phyloP scores from a whole-genome alignment of 345 rosid genomes.

The Heritiera littoralis region DNA sequence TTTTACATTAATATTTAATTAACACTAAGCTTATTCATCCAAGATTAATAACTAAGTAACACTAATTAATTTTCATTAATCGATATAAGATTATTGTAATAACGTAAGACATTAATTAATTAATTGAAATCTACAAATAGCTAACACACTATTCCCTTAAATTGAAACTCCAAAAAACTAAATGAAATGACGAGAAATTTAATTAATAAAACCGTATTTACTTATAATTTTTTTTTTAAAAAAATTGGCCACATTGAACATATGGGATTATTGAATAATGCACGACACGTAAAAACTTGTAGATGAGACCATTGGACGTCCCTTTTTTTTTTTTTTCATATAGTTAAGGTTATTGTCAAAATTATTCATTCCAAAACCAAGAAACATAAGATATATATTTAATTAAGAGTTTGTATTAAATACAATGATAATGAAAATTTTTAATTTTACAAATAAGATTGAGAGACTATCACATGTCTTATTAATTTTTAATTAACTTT shows the following conservation, averaged over 20 bases:
- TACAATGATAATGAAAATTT: too few species aligned
- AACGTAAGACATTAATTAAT: background rate
- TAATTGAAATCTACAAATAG: background rate
- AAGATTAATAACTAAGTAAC: too few species aligned
- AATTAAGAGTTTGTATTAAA: too few species aligned
- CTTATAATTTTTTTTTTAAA: background rate
- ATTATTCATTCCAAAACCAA: background rate
- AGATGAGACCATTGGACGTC: background rate
- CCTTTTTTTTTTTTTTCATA: background rate
- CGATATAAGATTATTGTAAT: background rate
- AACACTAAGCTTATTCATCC: background rate
- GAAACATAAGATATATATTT: background rate
- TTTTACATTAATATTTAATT: background rate
- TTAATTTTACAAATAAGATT: too few species aligned
- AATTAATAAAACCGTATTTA: background rate
- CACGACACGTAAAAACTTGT: background rate
- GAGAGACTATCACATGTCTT: too few species aligned
- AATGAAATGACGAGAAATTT: background rate
- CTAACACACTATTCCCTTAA: too few species aligned
- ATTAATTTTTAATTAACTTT: too few species aligned
- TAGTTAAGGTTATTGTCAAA: background rate
- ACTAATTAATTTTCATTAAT: background rate
- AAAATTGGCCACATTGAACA: background rate
- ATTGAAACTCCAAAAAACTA: too few species aligned
- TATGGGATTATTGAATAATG: background rate